These are phyloP conservation scores for Elaeis oleifera DNA, from an alignment of 202 grass and related monocot species.

Conservation along the genomic window DNA sequence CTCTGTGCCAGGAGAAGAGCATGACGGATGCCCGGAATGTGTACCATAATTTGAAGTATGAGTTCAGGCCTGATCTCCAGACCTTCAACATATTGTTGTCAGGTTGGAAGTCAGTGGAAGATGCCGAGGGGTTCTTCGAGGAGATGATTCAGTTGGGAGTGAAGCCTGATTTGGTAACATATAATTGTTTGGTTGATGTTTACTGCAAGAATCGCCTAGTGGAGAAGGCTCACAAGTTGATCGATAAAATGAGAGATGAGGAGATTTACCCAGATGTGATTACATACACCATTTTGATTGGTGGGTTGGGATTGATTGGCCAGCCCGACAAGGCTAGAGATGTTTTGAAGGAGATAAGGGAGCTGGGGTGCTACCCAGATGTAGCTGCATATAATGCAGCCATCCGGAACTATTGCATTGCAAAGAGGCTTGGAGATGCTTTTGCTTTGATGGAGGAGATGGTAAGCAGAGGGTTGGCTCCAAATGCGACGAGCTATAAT, in stretches of 20 bases:
- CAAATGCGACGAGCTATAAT: conserved; percentile 78
- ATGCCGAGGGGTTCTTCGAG: conserved; percentile 57
- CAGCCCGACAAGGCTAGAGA: conserved; percentile 76
- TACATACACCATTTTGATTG: conserved; percentile 72
- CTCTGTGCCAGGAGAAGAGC: conserved; percentile 90
- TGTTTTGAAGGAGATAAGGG: conserved; percentile 73
- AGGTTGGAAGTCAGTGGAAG: conserved; percentile 74
- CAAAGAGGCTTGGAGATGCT: conserved; percentile 70
- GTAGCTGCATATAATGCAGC: conserved; percentile 54
- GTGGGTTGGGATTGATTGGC: conserved; percentile 60
- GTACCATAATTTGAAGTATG: conserved; percentile 73
- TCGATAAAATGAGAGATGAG: conserved; percentile 61
- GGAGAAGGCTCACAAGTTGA: conserved; percentile 56
- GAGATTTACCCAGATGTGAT: conserved; percentile 65
- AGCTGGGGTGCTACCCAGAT: conserved; percentile 67
- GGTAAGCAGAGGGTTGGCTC: conserved; percentile 42
- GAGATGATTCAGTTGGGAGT: conserved; percentile 69
- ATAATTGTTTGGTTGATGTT: conserved; percentile 83
- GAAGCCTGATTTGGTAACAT: conserved; percentile 62
- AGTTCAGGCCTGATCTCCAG: conserved; percentile 59
- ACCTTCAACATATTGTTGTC: conserved; percentile 85
- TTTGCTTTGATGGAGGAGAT: conserved; percentile 77
- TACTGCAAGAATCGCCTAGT: conserved; percentile 58
- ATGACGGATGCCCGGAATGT: conserved; percentile 74
- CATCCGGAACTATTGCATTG: conserved; percentile 76